phyloP scores from a whole-genome alignment of 2,329 filamentous ascomycete genomes.

The Botrytis paeoniae region DNA sequence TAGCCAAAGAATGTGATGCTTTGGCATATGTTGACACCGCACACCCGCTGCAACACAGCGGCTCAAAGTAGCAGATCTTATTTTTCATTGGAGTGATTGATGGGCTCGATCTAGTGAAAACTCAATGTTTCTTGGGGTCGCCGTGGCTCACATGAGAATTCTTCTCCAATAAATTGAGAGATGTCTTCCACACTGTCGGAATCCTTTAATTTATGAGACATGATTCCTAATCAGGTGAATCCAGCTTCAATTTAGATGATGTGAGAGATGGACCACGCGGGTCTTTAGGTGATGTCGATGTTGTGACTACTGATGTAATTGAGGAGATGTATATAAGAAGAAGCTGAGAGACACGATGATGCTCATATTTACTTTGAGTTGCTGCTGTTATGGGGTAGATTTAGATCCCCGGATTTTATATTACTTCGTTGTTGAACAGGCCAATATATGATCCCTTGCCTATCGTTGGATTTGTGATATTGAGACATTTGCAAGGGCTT shows the following conservation, averaged over 20 bases:
- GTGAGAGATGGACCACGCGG: neutral
- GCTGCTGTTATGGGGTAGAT: neutral
- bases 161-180: neutral
- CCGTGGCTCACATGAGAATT: neutral
- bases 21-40: conserved; percentile 2
- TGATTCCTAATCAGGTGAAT: neutral
- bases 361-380: neutral
- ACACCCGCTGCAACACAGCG: conserved; percentile 5
- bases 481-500: conserved; percentile 7
- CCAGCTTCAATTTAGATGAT: neutral
- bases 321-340: neutral
- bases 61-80: neutral
- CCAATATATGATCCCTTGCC: conserved; percentile 7
- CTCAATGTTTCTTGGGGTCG: neutral
- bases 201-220: neutral
- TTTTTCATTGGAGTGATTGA: neutral
- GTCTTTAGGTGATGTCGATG: neutral
- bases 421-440: conserved; percentile 5
- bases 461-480: neutral
- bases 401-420: conserved; percentile 8
- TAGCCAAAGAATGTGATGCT: conserved; percentile 8
- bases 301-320: neutral
- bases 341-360: neutral
- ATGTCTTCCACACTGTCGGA: neutral
- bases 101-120: no score